These are phyloP conservation scores for Linum tenue DNA, from an alignment of 345 rosid species.

Conservation along the genomic window DNA sequence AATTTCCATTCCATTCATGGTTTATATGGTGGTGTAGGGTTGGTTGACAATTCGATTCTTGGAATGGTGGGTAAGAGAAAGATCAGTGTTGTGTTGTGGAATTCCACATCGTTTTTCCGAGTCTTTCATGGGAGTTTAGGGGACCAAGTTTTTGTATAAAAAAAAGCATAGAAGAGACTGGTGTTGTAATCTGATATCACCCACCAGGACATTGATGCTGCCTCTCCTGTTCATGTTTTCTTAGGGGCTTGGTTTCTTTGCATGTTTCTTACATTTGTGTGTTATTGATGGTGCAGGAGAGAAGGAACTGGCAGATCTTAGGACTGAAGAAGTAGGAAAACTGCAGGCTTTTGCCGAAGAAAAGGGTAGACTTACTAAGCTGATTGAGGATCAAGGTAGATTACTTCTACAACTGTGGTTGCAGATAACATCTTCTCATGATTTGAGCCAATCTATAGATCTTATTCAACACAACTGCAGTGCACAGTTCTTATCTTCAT, in stretches of 20 bases:
- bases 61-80: no score
- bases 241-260: not conserved
- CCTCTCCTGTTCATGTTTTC: not conserved
- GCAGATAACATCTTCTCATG: not conserved
- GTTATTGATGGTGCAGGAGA: constrained; percentile 39
- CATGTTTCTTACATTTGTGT: constrained; percentile 10
- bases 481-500: no score
- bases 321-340: constrained; percentile 40
- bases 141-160: no score
- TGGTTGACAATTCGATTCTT: no score
- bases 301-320: constrained; percentile 57
- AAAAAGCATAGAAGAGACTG: no score
- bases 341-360: constrained; percentile 43
- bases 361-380: constrained; percentile 27
- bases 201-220: no score
- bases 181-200: no score
- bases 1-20: no score
- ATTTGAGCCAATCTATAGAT: not conserved
- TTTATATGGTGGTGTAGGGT: no score
- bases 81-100: no score
- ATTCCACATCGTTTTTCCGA: no score
- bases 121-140: no score
- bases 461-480: not conserved
- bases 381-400: constrained; percentile 65
- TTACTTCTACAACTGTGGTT: not conserved